A percentile compares a stretch with the other conserved stretches of the same genome.
These are phyloP conservation scores for Mucor indicus DNA, from an alignment of 371 early-diverging fungal species.

Conservation along the genomic window DNA sequence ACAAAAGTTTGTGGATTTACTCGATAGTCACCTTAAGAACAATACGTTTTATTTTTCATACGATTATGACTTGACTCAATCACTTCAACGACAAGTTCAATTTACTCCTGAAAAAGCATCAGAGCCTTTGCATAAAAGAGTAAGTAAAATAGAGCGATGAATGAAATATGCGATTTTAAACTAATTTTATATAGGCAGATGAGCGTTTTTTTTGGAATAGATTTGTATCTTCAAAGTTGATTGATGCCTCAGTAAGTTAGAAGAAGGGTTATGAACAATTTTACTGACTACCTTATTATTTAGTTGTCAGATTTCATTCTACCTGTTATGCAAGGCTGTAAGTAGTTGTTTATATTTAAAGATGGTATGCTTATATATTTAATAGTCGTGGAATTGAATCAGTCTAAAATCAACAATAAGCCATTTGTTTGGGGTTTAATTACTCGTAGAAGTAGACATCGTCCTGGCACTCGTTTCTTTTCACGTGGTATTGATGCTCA, in stretches of 20 bases:
- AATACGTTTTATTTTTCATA: slow-evolving; percentile 85
- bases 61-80: slow-evolving; percentile 81
- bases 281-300: background rate
- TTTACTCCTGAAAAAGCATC: slow-evolving; percentile 10
- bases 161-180: background rate
- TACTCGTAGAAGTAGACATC: slow-evolving; percentile 76
- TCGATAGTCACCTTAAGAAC: slow-evolving; percentile 68
- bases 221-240: slow-evolving; percentile 63
- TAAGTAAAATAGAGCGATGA: slow-evolving; percentile 11
- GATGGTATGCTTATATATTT: background rate
- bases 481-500: slow-evolving; percentile 91
- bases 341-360: slow-evolving; percentile 19
- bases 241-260: slow-evolving; percentile 52
- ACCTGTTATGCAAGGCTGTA: slow-evolving; percentile 91
- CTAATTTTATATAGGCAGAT: slow-evolving; percentile 58
- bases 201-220: slow-evolving; percentile 92
- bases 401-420: slow-evolving; percentile 55
- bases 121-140: slow-evolving; percentile 45
- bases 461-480: slow-evolving; percentile 89
- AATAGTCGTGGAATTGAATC: slow-evolving; percentile 54
- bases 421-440: slow-evolving; percentile 76
- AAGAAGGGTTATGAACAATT: slow-evolving; percentile 40
- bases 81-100: slow-evolving; percentile 71
- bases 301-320: slow-evolving; percentile 78
- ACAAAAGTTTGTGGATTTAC: slow-evolving; percentile 63